Percentiles rank a stretch among this genome's conserved stretches.
phyloP scores from a whole-genome alignment of 306 rosid species.

The Ziziphus jujuba region DNA sequence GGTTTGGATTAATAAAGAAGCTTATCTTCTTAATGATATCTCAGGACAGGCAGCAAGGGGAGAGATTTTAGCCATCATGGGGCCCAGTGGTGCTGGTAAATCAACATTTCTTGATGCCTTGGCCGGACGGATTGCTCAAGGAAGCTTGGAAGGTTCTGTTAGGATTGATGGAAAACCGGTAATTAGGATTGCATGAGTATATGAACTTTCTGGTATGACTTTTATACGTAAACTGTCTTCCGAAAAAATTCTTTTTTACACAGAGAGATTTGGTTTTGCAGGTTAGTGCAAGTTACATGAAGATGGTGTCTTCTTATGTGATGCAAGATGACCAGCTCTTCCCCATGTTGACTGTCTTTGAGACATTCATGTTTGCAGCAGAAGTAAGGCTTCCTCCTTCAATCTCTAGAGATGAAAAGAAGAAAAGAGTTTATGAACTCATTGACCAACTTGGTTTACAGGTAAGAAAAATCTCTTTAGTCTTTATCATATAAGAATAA shows the following conservation, averaged over 20 bases:
- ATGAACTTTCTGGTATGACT: no score
- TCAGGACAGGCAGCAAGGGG: slow-evolving; percentile 75
- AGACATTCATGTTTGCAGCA: slow-evolving; percentile 89
- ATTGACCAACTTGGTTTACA: slow-evolving; percentile 71
- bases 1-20: slow-evolving; percentile 60
- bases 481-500: background rate
- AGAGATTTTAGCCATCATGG: slow-evolving; percentile 85
- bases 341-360: slow-evolving; percentile 82
- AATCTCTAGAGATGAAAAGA: slow-evolving; percentile 62
- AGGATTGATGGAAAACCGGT: slow-evolving; percentile 67
- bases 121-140: slow-evolving; percentile 80
- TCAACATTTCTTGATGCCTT: slow-evolving; percentile 92
- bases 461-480: slow-evolving; percentile 33
- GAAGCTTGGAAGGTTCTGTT: slow-evolving; percentile 85
- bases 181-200: slow-evolving; percentile 8
- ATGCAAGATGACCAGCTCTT: slow-evolving; percentile 95
- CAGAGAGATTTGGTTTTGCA: slow-evolving; percentile 18
- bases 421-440: slow-evolving; percentile 67
- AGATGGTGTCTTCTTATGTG: slow-evolving; percentile 89
- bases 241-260: no score
- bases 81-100: slow-evolving; percentile 98
- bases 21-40: slow-evolving; percentile 77
- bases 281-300: slow-evolving; percentile 89
- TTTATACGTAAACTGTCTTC: background rate
- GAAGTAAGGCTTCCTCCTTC: slow-evolving; percentile 90